Base-by-base conservation (phyloP, 306 rosid genomes). In the Castanopsis chinensis region DNA sequence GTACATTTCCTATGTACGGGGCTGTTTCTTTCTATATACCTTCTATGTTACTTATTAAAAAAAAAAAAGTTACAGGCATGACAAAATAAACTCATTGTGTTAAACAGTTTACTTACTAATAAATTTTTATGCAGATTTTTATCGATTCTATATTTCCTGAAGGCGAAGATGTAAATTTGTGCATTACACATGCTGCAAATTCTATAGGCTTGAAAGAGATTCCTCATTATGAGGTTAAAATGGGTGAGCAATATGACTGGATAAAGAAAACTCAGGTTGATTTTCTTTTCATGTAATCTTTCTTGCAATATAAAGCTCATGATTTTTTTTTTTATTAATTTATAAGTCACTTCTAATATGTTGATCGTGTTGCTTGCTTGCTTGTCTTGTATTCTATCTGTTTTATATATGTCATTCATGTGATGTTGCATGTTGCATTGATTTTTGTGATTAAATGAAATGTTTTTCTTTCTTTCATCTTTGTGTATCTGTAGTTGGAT, bases 131-230 rank as follows among this genome's bases (percentile, higher is more conserved):
- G 82, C 92, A 92, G 98, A 85, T 90, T 78, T 85, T 89, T 78
- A 86, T 94, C 23, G 82, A 79, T 78, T 81, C 97, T 79, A 90
- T 90, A 83, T 94, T 91, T 71, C 81, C 88, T 12, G 91, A 86
- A 76, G 95, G 75, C 3, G 82, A 90, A 71, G 91, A 94, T 69
- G 83, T 94, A 76, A 75, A 79, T 57, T 35, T 55, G 60, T 81
- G 93, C 89, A 91, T 92, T 85, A 86, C 88, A 37, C 89, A 60
- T 53, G 97, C 97, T 41, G 88, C 91, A 45, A 91, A 83, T 86
- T 94, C 99, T 63, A 79, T 94, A 82, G 96, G 99, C 71, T 77
- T 94, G 86, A 94, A 87, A 81, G 91, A 92, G 84, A 76, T 81
- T 77, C 97, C 97, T 53, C 75, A 69, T 27, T 94, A 83, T 80